A percentile compares a stretch with the other conserved stretches of the same genome.
phyloP scores from a whole-genome alignment of 148 eudicot species.

The Silene conica region DNA sequence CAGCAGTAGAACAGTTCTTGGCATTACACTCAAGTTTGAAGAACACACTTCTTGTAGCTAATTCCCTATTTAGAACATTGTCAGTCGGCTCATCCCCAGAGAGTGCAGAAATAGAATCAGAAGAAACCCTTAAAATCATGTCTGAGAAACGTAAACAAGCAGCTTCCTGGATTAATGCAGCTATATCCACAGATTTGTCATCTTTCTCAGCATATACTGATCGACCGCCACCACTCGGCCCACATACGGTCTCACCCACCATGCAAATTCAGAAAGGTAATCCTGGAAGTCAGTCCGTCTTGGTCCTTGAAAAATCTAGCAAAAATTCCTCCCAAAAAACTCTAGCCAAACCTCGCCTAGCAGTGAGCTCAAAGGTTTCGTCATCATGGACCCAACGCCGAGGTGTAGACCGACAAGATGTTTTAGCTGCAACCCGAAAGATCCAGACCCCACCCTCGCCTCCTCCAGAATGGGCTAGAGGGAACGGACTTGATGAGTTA shows the following conservation, averaged over 20 bases:
- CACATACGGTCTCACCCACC: slow-evolving; percentile 28
- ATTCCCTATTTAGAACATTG: slow-evolving; percentile 50
- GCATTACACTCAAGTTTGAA: slow-evolving; percentile 59
- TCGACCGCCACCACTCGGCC: slow-evolving; percentile 30
- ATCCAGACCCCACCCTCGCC: slow-evolving; percentile 30
- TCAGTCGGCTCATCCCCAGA: slow-evolving; percentile 50
- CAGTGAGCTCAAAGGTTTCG: slow-evolving; percentile 38
- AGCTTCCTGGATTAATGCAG: slow-evolving; percentile 82
- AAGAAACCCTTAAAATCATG: slow-evolving; percentile 50
- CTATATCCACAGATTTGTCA: slow-evolving; percentile 66
- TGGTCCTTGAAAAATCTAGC: slow-evolving; percentile 55
- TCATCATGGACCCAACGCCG: slow-evolving; percentile 43
- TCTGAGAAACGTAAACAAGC: slow-evolving; percentile 71
- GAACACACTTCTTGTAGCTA: slow-evolving; percentile 40
- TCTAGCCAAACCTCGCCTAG: slow-evolving; percentile 41
- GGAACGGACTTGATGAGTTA: slow-evolving; percentile 65
- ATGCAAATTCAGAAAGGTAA: slow-evolving; percentile 24
- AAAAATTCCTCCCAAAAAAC: slow-evolving; percentile 52
- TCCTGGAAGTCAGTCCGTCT: slow-evolving; percentile 36
- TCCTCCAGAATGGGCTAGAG: slow-evolving; percentile 60
- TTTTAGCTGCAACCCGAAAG: slow-evolving; percentile 36
- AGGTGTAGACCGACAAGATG: slow-evolving; percentile 28
- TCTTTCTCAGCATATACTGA: slow-evolving; percentile 53
- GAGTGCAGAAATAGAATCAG: slow-evolving; percentile 51
- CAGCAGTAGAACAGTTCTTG: slow-evolving; percentile 80